Base-by-base conservation (phyloP, 2,329 filamentous ascomycete genomes). In the Huntiella omanensis region DNA sequence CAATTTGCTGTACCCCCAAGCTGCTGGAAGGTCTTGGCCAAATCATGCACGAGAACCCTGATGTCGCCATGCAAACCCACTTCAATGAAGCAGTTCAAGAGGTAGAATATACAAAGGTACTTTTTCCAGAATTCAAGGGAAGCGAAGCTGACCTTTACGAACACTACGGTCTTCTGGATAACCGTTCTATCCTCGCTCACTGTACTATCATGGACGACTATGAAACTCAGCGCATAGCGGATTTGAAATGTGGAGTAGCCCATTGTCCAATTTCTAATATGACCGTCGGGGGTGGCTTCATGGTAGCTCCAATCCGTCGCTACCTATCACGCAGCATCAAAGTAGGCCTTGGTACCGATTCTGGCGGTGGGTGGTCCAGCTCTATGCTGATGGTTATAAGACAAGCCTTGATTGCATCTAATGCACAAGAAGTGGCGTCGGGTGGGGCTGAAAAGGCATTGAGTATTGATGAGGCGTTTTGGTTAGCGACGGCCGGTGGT, bases 261-360 rank as follows among this genome's bases (percentile, higher is more conserved):
- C 76, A 80, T 54, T 80, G 76, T 49, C 77, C 76, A 0, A 67
- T 75, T 1, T 65, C 74, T 7, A 80, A 80, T 56, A 78, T 76
- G 60, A 76, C 72, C 0, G 66, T 73, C 0, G 70, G 71, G 2
- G 71, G 69, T 12, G 76, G 71, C 15, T 77, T 73, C 59, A 75
- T 77, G 74, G 68, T 69, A 0, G 74, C 73, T 0, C 73, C 70
- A 0, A 61, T 80, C 5, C 64, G 72, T 1, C 66, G 73, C 17
- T 76, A 77, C 45, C 59, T 80, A 4, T 57, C 62, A 1, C 60
- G 63, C 1, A 73, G 67, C 1, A 70, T 80, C 55, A 77, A 78
- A 49, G 73, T 80, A n/a, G 77, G 77, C 0, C 58, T 81, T 0
- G 77, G 77, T 0, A 80, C 76, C 0, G 76, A 80, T 51, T 72